Base-by-base conservation (phyloP, 2,329 filamentous ascomycete genomes). In the Triangularia verruculosa region DNA sequence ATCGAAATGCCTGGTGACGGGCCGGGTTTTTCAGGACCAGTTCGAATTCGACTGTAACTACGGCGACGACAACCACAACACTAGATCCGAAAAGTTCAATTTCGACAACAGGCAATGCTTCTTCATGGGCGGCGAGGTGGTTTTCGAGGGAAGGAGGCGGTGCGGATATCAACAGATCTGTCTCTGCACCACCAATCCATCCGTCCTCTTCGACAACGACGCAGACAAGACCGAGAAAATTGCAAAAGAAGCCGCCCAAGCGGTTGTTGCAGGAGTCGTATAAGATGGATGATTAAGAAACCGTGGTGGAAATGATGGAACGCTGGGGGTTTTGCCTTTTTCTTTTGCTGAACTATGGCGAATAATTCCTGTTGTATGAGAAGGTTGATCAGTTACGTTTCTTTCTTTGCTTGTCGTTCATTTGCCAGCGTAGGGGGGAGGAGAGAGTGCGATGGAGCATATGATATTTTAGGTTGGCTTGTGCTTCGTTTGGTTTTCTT, bases 1-100 rank as follows among this genome's bases (percentile, higher is more conserved):
- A 97, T 79, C 87, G 91, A 66, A 93, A 93, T 78, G 90, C 91
- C 52, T 95, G 92, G 91, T 95, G 83, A 87, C 77, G 73, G 66
- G 71, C 20, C 28, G 11, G 20, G 6, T 34, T 59, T 52, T 15
- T 56, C 13, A 5, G 34, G 34, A 39, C 47, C 58, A 3, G 2
- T 17, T 47, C n/a, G 39, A 20, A 17, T 22, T 47, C 39, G 17
- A 47, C 39, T 22, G 20, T 64, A 24, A 22, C 54, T 15, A 52
- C 67, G 22, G 47, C 66, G 54, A 11, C 64, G 27, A 58, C 59
- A 22, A 27, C 59, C 11, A 25, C 53, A 13, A 39, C 53, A 27
- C 27, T 58, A 34, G 17, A 43, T 25, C 24, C 6, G 39, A 43
- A 12, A 17, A 17, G n/a, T 20, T 58, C 56, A 7, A 15, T 47